A percentile compares a stretch with the other conserved stretches of the same genome.
Evolutionary conservation across 768 basidiomycete species (phyloP).

Genomic region (Suillus subluteus): DNA sequence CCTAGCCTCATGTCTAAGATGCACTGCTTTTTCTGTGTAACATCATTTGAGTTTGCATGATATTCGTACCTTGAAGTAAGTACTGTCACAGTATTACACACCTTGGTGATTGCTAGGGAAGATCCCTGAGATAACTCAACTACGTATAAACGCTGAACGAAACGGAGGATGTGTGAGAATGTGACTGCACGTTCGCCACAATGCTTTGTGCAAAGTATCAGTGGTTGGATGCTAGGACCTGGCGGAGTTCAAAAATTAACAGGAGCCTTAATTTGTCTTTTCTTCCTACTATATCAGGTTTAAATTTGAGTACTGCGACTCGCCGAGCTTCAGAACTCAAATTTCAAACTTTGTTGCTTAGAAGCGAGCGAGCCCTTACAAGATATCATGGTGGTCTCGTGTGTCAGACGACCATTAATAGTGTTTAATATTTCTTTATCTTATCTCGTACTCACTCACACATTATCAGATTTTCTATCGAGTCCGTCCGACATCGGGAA

Average conservation of each 20-base stretch:
- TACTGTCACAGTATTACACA: not conserved
- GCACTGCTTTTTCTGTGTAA: not conserved
- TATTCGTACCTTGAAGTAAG: constrained; percentile 1
- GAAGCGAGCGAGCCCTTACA: not conserved
- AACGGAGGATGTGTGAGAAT: not conserved
- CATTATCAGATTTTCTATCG: not conserved
- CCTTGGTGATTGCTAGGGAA: not conserved
- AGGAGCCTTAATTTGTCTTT: not conserved
- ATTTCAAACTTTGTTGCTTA: not conserved
- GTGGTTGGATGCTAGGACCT: not conserved
- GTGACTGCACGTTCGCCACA: not conserved
- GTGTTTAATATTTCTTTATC: not conserved
- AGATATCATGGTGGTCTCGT: not conserved
- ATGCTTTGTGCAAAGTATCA: not conserved
- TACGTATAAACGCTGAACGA: not conserved
- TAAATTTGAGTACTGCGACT: not conserved
- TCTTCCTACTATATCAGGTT: not conserved
- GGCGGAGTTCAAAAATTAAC: not conserved
- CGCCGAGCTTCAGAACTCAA: not conserved
- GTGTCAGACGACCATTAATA: not conserved
- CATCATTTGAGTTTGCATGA: constrained; percentile 3
- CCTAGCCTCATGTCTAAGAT: not conserved
- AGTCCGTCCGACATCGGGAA: constrained; percentile 93
- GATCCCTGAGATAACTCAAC: not conserved
- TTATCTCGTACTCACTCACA: not conserved